A percentile compares a stretch with the other conserved stretches of the same genome.
Evolutionary conservation across 2,329 filamentous ascomycete genomes (phyloP).

Genomic region (Exophiala spinifera): DNA sequence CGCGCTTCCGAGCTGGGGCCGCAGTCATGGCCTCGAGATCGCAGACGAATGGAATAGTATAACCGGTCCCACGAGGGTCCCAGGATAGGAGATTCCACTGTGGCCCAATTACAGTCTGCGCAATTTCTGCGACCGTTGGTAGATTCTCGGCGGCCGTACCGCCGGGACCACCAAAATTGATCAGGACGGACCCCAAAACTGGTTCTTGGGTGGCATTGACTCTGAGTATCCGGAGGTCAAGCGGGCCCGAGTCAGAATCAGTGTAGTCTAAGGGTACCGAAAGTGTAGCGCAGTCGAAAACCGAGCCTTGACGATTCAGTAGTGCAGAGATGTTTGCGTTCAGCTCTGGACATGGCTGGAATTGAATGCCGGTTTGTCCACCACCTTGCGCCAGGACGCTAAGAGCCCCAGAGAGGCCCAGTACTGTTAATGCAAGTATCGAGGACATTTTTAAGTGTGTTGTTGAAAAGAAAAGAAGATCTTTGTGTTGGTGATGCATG

Average conservation of each 20-base stretch:
- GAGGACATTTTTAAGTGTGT: too few relatives aligned
- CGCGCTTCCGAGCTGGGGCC: neutral
- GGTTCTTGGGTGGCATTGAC: conserved; percentile 31
- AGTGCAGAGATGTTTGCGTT: too few relatives aligned
- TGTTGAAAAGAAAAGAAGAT: too few relatives aligned
- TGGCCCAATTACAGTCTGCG: conserved; percentile 14
- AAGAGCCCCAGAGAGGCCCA: too few relatives aligned
- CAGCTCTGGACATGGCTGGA: too few relatives aligned
- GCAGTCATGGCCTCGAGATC: neutral
- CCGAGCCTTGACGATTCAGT: too few relatives aligned
- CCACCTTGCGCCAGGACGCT: too few relatives aligned
- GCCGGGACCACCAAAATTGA: conserved; percentile 38
- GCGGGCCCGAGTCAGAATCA: neutral
- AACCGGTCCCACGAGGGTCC: conserved; percentile 24
- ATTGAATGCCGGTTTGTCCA: too few relatives aligned
- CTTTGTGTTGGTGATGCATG: too few relatives aligned
- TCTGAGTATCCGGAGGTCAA: conserved; percentile 32
- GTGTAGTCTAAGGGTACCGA: too few relatives aligned
- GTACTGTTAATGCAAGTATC: too few relatives aligned
- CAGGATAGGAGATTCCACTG: conserved; percentile 25
- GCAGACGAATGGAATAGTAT: neutral
- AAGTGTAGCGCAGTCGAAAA: too few relatives aligned
- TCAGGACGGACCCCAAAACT: conserved; percentile 34
- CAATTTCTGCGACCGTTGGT: neutral
- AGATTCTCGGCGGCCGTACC: conserved; percentile 31